Evolutionary conservation across 1,139 yeast species (phyloP).

Genomic region (Martiniozyma asiatica): DNA sequence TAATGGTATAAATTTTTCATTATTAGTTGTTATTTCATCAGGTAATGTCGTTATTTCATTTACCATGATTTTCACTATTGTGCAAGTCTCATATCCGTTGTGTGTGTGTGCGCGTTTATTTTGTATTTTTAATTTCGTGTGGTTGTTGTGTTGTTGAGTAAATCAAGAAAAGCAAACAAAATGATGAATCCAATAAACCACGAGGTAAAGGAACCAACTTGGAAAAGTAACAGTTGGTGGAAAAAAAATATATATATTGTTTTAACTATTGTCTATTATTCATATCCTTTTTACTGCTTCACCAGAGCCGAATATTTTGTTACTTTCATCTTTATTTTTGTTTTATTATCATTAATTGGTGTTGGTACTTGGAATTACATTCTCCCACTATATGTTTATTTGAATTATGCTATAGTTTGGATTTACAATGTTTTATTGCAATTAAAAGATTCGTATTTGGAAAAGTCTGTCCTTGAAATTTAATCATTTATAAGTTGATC

Average conservation of each 20-base stretch:
- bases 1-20: not conserved
- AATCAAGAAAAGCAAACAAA: too few relatives aligned
- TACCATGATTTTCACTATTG: too few relatives aligned
- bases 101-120: too few relatives aligned
- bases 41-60: too few relatives aligned
- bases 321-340: constrained; percentile 4
- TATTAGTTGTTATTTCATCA: too few relatives aligned
- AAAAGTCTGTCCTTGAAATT: not conserved
- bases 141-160: too few relatives aligned
- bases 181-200: constrained; percentile 3
- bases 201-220: constrained; percentile 1
- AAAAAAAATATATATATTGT: not conserved
- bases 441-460: not conserved
- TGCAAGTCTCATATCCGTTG: too few relatives aligned
- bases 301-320: constrained; percentile 4
- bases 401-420: not conserved
- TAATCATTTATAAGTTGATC: not conserved
- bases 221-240: not conserved
- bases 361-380: constrained; percentile 3
- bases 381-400: not conserved
- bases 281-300: constrained; percentile 5
- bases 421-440: not conserved
- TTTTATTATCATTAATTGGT: not conserved
- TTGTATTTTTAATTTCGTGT: too few relatives aligned
- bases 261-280: constrained; percentile 4